Evolutionary conservation across 768 basidiomycete genomes (phyloP).

Genomic region (Hericium erinaceus): DNA sequence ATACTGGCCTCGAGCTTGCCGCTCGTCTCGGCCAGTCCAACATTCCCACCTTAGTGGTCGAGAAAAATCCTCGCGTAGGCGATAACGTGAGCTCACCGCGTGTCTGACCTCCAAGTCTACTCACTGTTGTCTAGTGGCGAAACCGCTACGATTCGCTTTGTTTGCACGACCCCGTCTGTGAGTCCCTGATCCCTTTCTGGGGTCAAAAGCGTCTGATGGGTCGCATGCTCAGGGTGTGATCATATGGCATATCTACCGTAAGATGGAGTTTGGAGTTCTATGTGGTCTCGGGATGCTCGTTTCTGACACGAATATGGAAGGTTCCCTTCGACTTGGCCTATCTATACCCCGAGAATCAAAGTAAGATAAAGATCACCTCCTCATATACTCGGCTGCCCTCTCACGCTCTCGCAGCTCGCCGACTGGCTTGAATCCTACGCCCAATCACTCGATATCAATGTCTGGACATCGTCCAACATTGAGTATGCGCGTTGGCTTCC

Average conservation of each 20-base stretch:
- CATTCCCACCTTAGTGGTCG: constrained; percentile 41
- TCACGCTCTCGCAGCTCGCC: constrained; percentile 33
- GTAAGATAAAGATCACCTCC: not conserved
- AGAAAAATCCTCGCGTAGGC: constrained; percentile 45
- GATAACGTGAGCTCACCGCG: constrained; percentile 20
- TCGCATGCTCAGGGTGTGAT: constrained; percentile 30
- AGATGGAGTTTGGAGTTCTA: constrained; percentile 12
- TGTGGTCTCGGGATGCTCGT: not conserved
- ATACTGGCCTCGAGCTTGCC: constrained; percentile 39
- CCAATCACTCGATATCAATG: constrained; percentile 47
- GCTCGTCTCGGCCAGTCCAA: constrained; percentile 42
- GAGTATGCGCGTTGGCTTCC: constrained; percentile 29
- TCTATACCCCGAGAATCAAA: constrained; percentile 34
- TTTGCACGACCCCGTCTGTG: constrained; percentile 25
- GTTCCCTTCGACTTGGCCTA: constrained; percentile 52
- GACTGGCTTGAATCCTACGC: constrained; percentile 62
- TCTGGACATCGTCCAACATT: constrained; percentile 48
- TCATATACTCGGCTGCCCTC: not conserved
- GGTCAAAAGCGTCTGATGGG: not conserved
- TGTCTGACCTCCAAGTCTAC: not conserved
- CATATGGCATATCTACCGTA: constrained; percentile 49
- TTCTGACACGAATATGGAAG: constrained; percentile 18
- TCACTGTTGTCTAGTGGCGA: constrained; percentile 35
- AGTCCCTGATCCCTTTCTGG: constrained; percentile 5
- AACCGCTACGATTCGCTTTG: constrained; percentile 31